A percentile compares a stretch with the other conserved stretches of the same genome.
phyloP scores from a whole-genome alignment of 2,329 filamentous ascomycete species.

The Penicillium digitatum region DNA sequence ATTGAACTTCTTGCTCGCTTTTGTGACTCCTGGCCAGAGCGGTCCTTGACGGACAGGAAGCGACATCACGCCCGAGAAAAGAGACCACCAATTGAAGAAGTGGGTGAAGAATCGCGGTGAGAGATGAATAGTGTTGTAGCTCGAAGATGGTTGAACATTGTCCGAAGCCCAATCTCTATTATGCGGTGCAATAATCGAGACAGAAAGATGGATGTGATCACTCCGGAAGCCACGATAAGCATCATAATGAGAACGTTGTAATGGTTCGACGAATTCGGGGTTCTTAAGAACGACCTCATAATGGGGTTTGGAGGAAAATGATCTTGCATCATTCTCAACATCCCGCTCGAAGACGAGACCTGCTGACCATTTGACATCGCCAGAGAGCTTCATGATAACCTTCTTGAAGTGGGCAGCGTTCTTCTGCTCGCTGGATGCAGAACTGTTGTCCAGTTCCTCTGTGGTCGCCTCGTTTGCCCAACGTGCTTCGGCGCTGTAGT shows the following conservation, averaged over 20 bases:
- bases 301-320: constrained; percentile 85
- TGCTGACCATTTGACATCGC: constrained; percentile 87
- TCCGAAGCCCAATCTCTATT: constrained; percentile 81
- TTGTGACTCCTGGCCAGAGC: constrained; percentile 87
- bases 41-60: constrained; percentile 87
- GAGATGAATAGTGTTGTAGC: constrained; percentile 94
- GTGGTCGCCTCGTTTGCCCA: constrained; percentile 50
- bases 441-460: constrained; percentile 56
- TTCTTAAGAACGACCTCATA: constrained; percentile 86
- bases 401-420: constrained; percentile 90
- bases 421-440: constrained; percentile 61
- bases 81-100: constrained; percentile 96
- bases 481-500: constrained; percentile 83
- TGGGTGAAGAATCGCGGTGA: constrained; percentile 96
- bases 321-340: constrained; percentile 65
- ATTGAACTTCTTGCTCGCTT: constrained; percentile 97
- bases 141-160: constrained; percentile 71
- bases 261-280: constrained; percentile 64
- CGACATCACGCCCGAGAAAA: constrained; percentile 93
- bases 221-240: constrained; percentile 97
- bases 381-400: constrained; percentile 96
- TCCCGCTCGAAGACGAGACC: constrained; percentile 91
- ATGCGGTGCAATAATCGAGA: constrained; percentile 81
- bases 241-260: constrained; percentile 65
- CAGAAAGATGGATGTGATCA: constrained; percentile 91